phyloP scores from a whole-genome alignment of 495 filamentous ascomycete genomes.

The Xylaria sp. region DNA sequence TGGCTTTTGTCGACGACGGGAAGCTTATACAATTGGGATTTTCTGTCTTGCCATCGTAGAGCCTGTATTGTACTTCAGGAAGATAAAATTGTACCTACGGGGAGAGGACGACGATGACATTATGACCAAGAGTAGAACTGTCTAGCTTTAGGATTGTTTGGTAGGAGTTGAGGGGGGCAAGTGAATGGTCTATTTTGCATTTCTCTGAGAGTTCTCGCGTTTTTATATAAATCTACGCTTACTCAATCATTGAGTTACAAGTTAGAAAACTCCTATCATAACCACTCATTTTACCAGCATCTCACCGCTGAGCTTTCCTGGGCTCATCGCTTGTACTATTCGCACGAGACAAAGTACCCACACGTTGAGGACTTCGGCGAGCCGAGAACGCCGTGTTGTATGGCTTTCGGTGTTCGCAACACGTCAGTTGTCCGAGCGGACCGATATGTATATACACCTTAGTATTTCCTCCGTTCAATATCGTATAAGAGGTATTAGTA shows the following conservation, averaged over 20 bases:
- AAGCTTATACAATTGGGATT: neutral
- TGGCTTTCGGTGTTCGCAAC: constrained; percentile 21
- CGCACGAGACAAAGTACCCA: neutral
- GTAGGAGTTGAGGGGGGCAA: neutral
- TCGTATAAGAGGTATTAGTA: neutral
- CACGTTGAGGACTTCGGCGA: neutral
- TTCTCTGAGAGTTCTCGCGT: neutral
- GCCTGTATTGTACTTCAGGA: neutral
- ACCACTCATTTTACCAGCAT: neutral
- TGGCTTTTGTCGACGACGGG: neutral
- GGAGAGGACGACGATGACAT: constrained; percentile 18
- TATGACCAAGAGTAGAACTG: neutral
- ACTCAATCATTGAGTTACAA: neutral
- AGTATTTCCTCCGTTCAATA: neutral
- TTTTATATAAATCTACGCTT: constrained; percentile 2
- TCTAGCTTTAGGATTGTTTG: neutral
- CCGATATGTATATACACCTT: neutral
- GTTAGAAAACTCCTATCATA: neutral
- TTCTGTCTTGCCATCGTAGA: neutral
- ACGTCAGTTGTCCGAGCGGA: constrained; percentile 12
- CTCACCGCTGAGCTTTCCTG: neutral
- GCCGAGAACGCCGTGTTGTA: neutral
- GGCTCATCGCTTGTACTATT: neutral
- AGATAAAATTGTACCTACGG: neutral
- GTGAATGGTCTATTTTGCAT: neutral